Base-by-base conservation (phyloP, 2,329 filamentous ascomycete species). In the Domatiomyces catenatus region DNA sequence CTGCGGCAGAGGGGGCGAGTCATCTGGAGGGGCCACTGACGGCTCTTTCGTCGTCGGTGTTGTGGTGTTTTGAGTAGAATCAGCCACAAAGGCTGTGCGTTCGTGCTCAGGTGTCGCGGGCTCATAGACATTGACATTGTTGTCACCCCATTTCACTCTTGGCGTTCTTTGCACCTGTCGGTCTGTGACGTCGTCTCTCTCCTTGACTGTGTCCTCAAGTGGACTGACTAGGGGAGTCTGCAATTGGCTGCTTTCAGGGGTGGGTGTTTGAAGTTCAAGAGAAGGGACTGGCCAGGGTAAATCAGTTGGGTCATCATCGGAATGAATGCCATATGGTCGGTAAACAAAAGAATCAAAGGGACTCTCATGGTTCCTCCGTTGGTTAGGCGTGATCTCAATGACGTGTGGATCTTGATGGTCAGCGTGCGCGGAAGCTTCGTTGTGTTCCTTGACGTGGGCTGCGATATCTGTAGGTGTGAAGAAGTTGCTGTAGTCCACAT, bases 61-160 rank as follows among this genome's bases (percentile, higher is more conserved):
- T 8, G 26, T 80, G 2, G 79, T 75, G 2, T 81, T 80, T 17
- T 76, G 71, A 18, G 71, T 61, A 24, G 75, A 75, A 17, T 48
- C 48, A 39, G 50, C 50, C 19, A 55, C 56, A 43, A 56, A 62
- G 36, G 67, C 66, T 26, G 63, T 58, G 43, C 59, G 58, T 49
- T 65, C 62, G 42, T 64, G 64, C 44, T 76, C 75, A 5, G 79
- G 75, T 48, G 74, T 81, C 52, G 78, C 76, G 8, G 76, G 71
- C 47, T 81, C 76, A 54, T 79, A 83, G 52, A 77, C 75, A 61
- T 81, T 78, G 3, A 75, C 81, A 60, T 80, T 72, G 55, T 81
- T 80, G 53, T 80, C 70, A 8, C 78, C 80, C 80, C 79, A 83
- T 10, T 73, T 79, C 3, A 83, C 80, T 57, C 81, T 81, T 5